These are phyloP conservation scores for Flaveria floridana DNA, from an alignment of 140 eudicot species.

Conservation along the genomic window DNA sequence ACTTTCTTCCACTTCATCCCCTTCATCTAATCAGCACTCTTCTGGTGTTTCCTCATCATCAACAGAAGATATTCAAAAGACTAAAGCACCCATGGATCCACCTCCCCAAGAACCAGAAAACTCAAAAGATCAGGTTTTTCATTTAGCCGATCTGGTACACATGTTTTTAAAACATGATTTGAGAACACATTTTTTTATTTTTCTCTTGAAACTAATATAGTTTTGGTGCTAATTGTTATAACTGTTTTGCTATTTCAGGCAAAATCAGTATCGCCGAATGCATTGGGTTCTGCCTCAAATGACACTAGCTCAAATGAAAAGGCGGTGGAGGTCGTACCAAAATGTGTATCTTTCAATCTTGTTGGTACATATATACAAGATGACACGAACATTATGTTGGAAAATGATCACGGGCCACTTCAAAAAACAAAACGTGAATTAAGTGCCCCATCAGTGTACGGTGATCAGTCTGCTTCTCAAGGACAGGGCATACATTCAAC, in stretches of 20 bases:
- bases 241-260: slow-evolving; percentile 30
- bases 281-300: slow-evolving; percentile 15
- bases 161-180: slow-evolving; percentile 16
- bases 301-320: slow-evolving; percentile 21
- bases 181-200: neutral
- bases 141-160: slow-evolving; percentile 28
- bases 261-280: slow-evolving; percentile 24
- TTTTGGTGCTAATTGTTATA: slow-evolving; percentile 20
- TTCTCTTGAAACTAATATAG: neutral
- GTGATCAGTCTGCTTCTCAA: slow-evolving; percentile 23
- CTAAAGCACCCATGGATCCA: slow-evolving; percentile 17
- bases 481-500: neutral
- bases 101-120: slow-evolving; percentile 20
- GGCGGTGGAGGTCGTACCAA: neutral
- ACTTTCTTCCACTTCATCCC: slow-evolving; percentile 8
- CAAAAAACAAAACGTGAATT: slow-evolving; percentile 13
- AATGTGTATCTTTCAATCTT: neutral
- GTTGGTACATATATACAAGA: neutral
- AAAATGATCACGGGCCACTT: neutral
- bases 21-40: neutral
- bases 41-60: slow-evolving; percentile 14
- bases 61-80: slow-evolving; percentile 10
- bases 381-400: neutral
- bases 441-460: neutral
- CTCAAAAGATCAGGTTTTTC: slow-evolving; percentile 10